These are phyloP conservation scores for Nemania bipapillata DNA, from an alignment of 2,329 filamentous ascomycete species.

Conservation along the genomic window DNA sequence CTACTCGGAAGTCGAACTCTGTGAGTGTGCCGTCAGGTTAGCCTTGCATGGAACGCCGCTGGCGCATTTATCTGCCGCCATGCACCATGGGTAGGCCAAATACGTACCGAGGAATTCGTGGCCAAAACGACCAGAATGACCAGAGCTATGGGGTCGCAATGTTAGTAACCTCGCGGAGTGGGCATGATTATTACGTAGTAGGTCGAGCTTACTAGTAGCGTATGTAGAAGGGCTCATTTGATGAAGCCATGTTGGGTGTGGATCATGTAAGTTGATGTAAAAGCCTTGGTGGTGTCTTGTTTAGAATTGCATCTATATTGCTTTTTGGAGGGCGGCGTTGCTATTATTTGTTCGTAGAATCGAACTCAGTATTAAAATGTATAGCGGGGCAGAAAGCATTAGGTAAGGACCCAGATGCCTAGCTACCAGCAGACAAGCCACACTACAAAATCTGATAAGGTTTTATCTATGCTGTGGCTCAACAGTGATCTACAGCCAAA, in stretches of 20 bases:
- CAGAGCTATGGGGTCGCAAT: constrained; percentile 72
- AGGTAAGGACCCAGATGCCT: neutral
- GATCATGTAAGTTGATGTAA: neutral
- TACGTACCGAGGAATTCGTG: constrained; percentile 92
- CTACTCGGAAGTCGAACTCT: constrained; percentile 97
- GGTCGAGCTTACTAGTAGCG: constrained; percentile 85
- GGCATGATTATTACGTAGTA: neutral
- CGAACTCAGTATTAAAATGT: neutral
- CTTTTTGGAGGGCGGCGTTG: neutral
- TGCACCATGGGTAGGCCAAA: neutral
- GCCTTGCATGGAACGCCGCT: neutral
- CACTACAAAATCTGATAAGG: neutral
- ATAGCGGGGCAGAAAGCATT: neutral
- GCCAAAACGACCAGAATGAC: constrained; percentile 95
- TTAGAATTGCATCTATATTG: neutral
- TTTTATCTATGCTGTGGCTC: neutral
- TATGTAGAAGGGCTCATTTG: constrained; percentile 89
- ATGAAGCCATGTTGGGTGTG: constrained; percentile 56
- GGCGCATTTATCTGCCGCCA: neutral
- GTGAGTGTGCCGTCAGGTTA: constrained; percentile 55
- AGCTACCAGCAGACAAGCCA: neutral
- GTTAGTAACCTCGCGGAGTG: constrained; percentile 22
- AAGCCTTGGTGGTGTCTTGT: neutral
- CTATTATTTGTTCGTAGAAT: neutral
- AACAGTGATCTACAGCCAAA: neutral